Evolutionary conservation across 768 basidiomycete species (phyloP).

Genomic region (Termitomyces sp.): DNA sequence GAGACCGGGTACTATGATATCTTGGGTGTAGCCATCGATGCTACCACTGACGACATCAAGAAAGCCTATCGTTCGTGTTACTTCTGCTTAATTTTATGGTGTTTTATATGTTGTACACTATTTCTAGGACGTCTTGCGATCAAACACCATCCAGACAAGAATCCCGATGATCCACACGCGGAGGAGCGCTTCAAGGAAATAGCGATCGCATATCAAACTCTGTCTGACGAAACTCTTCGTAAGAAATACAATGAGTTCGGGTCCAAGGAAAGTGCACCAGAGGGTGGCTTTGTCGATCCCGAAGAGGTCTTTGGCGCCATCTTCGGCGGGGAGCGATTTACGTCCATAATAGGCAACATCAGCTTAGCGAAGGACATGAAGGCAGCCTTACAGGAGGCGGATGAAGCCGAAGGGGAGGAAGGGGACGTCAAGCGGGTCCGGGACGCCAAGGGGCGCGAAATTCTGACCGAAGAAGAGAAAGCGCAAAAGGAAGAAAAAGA

Average conservation of each 20-base stretch:
- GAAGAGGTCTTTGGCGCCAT: slow-evolving; percentile 80
- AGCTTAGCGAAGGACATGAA: slow-evolving; percentile 92
- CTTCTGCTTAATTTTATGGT: background rate
- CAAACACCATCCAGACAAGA: slow-evolving; percentile 92
- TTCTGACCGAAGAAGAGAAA: slow-evolving; percentile 67
- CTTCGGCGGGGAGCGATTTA: slow-evolving; percentile 85
- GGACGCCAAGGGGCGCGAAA: slow-evolving; percentile 50
- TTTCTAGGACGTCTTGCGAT: slow-evolving; percentile 73
- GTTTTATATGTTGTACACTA: background rate
- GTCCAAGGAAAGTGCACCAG: slow-evolving; percentile 74
- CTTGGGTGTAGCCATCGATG: slow-evolving; percentile 70
- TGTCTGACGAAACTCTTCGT: slow-evolving; percentile 73
- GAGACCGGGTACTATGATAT: slow-evolving; percentile 92
- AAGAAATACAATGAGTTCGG: slow-evolving; percentile 93
- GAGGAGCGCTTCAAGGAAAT: slow-evolving; percentile 91
- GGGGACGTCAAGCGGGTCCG: slow-evolving; percentile 51
- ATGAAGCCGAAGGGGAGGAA: slow-evolving; percentile 59
- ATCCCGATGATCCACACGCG: slow-evolving; percentile 79
- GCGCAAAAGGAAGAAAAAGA: slow-evolving; percentile 73
- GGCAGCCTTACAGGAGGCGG: slow-evolving; percentile 83
- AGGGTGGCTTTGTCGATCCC: slow-evolving; percentile 86
- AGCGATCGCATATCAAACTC: slow-evolving; percentile 84
- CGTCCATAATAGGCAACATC: slow-evolving; percentile 85
- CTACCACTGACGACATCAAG: slow-evolving; percentile 83
- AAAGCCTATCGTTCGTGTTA: slow-evolving; percentile 75